A percentile compares a stretch with the other conserved stretches of the same genome.
phyloP scores from a whole-genome alignment of 257 asterid genomes.

The Primulina tabacum region DNA sequence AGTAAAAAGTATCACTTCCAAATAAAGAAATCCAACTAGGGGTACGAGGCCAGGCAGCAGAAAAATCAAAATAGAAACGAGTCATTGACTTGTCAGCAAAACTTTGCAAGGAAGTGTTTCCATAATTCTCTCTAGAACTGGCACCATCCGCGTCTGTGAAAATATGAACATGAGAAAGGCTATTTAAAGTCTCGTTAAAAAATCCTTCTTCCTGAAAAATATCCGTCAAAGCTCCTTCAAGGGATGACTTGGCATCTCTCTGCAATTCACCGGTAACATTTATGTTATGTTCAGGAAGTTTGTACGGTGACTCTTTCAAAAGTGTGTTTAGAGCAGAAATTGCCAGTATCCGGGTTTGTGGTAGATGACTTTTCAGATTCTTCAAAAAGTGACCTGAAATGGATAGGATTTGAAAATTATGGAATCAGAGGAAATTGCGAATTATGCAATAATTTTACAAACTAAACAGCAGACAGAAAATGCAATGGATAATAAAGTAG shows the following conservation, averaged over 20 bases:
- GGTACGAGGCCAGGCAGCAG: conserved; percentile 99
- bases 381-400: conserved; percentile 89
- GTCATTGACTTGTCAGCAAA: conserved; percentile 91
- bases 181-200: conserved; percentile 72
- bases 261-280: conserved; percentile 32
- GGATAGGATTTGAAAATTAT: conserved; percentile 23
- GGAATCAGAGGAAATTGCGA: conserved; percentile 14
- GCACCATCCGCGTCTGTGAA: conserved; percentile 66
- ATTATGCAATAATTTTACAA: conserved; percentile 10
- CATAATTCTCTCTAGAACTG: conserved; percentile 73
- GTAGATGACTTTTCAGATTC: conserved; percentile 95
- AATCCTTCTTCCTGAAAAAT: conserved; percentile 92
- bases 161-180: conserved; percentile 92
- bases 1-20: conserved; percentile 77
- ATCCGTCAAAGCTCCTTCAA: conserved; percentile 73
- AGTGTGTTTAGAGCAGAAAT: conserved; percentile 94
- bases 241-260: conserved; percentile 62
- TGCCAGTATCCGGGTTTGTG: conserved; percentile 96
- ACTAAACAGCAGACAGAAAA: conserved; percentile 12
- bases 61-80: conserved; percentile 91
- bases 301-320: conserved; percentile 94
- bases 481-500: background rate
- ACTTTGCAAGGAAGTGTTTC: conserved; percentile 76
- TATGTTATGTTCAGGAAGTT: conserved; percentile 47
- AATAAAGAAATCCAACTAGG: conserved; percentile 93